Percentiles rank a stretch among this genome's conserved stretches.
These are phyloP conservation scores for Cyphellophora europaea DNA, from an alignment of 2,329 filamentous ascomycete genomes.

Conservation along the genomic window DNA sequence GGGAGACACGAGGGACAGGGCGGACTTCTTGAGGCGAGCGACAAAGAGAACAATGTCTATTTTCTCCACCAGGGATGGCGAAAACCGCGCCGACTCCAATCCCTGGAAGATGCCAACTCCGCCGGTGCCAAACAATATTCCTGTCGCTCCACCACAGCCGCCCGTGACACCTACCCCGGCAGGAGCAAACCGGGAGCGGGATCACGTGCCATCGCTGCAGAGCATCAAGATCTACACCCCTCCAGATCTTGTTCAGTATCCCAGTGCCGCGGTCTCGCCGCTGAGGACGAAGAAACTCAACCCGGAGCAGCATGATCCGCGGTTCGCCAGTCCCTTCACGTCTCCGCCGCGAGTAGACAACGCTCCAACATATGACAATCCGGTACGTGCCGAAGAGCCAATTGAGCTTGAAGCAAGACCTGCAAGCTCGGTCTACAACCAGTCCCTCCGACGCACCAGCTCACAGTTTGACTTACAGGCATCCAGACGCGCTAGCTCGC, in stretches of 20 bases:
- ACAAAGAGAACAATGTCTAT: constrained; percentile 21
- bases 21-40: no score
- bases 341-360: constrained; percentile 11
- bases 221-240: constrained; percentile 40
- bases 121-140: constrained; percentile 13
- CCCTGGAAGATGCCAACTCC: constrained; percentile 19
- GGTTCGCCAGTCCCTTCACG: constrained; percentile 15
- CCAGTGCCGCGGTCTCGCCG: constrained; percentile 13
- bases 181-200: constrained; percentile 11
- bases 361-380: background rate
- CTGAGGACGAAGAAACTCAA: constrained; percentile 10
- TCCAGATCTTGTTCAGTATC: constrained; percentile 20
- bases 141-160: constrained; percentile 5
- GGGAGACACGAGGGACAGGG: no score
- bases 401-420: background rate
- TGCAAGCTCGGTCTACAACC: background rate
- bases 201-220: constrained; percentile 27
- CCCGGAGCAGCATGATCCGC: background rate
- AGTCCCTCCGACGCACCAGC: constrained; percentile 1
- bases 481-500: background rate
- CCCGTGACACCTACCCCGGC: constrained; percentile 21
- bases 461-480: constrained; percentile 2
- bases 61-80: constrained; percentile 15
- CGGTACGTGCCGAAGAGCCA: background rate
- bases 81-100: constrained; percentile 2